phyloP scores from a whole-genome alignment of 495 filamentous ascomycete species.

The Recurvomyces mirabilis region DNA sequence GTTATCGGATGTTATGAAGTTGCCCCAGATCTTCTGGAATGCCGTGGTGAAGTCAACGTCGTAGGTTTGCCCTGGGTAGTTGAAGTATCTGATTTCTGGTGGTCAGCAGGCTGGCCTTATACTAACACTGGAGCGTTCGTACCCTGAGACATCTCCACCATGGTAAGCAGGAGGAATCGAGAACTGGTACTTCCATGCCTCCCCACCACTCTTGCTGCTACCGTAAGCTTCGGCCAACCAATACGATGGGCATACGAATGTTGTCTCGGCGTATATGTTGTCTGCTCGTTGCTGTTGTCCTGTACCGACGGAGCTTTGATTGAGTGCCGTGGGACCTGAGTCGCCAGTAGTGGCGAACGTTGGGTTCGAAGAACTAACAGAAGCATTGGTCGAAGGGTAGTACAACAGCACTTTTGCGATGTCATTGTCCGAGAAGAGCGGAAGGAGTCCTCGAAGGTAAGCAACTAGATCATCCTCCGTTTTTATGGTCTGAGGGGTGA shows the following conservation, averaged over 20 bases:
- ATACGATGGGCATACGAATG: conserved; percentile 50
- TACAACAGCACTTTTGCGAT: conserved; percentile 34
- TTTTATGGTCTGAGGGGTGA: conserved; percentile 42
- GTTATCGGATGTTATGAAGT: conserved; percentile 43
- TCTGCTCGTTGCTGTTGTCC: conserved; percentile 40
- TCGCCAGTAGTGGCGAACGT: conserved; percentile 38
- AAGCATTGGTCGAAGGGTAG: conserved; percentile 34
- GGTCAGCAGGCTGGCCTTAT: too few relatives aligned
- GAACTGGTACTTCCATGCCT: conserved; percentile 50
- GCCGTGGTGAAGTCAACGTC: conserved; percentile 6
- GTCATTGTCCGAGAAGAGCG: conserved; percentile 38
- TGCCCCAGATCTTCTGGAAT: conserved; percentile 36
- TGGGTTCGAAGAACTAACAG: conserved; percentile 18
- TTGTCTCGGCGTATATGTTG: conserved; percentile 46
- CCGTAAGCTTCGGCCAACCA: conserved; percentile 52
- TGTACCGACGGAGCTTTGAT: conserved; percentile 38
- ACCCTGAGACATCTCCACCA: conserved; percentile 37
- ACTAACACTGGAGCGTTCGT: too few relatives aligned
- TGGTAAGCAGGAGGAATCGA: conserved; percentile 41
- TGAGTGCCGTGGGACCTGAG: conserved; percentile 37
- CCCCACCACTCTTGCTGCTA: conserved; percentile 17
- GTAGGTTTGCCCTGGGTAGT: conserved; percentile 20
- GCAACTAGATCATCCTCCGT: conserved; percentile 34
- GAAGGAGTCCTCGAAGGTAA: conserved; percentile 40
- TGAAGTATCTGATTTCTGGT: too few relatives aligned